These are phyloP conservation scores for Fomes fomentarius DNA, from an alignment of 1,284 basidiomycete genomes.

Conservation along the genomic window DNA sequence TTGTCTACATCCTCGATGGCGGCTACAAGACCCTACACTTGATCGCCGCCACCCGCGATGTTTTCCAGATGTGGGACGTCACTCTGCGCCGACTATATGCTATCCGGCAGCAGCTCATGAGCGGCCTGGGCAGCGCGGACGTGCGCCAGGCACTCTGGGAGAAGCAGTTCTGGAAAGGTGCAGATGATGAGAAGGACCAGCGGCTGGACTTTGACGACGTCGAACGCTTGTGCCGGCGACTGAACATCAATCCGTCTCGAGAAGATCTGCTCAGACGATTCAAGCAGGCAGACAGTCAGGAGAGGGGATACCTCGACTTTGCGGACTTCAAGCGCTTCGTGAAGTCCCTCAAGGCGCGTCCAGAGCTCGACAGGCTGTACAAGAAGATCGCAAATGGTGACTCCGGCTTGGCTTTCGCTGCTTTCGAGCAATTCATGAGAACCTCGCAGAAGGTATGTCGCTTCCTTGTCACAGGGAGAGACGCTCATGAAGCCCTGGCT, in stretches of 20 bases:
- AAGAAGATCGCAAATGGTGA: conserved; percentile 49
- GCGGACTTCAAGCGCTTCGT: conserved; percentile 86
- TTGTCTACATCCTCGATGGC: conserved; percentile 76
- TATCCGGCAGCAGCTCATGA: conserved; percentile 71
- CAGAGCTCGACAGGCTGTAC: conserved; percentile 78
- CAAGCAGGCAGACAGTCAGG: conserved; percentile 73
- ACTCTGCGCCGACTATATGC: conserved; percentile 62
- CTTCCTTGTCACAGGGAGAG: conserved; percentile 11
- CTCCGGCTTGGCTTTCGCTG: conserved; percentile 52
- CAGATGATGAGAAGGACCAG: conserved; percentile 61
- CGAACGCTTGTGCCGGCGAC: conserved; percentile 72
- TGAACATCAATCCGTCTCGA: conserved; percentile 72
- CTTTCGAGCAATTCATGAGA: conserved; percentile 72
- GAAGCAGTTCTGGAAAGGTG: conserved; percentile 81
- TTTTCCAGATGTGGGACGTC: conserved; percentile 70
- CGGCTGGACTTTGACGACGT: conserved; percentile 76
- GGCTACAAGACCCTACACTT: conserved; percentile 93
- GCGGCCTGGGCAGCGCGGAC: conserved; percentile 63
- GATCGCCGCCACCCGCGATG: conserved; percentile 74
- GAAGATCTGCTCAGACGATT: conserved; percentile 71
- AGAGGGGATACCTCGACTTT: conserved; percentile 80
- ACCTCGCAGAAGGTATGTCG: conserved; percentile 62
- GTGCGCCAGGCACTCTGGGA: conserved; percentile 79
- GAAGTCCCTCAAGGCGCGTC: conserved; percentile 80
- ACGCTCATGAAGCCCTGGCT: conserved; percentile 5